Base-by-base conservation (phyloP, 192 early-diverging fungal genomes). In the Allomyces macrogynus region DNA sequence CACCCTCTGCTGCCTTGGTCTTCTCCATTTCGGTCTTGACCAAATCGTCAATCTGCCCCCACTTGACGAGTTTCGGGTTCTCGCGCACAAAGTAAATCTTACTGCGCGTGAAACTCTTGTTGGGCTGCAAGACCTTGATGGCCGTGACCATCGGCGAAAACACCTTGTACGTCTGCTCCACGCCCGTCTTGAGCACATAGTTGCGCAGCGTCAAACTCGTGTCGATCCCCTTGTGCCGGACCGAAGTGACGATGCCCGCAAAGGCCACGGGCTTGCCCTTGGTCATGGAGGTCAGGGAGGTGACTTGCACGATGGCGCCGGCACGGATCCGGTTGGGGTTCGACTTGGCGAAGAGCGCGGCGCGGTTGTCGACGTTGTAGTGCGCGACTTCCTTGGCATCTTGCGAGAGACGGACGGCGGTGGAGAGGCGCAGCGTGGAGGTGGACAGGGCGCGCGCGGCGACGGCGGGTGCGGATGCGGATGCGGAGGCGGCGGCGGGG, bases 1-100 rank as follows among this genome's bases (percentile, higher is more conserved):
- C 20, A 0, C 49, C 49, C 3, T 57, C 49, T 7, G 49, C 49
- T 0, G 20, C 49, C 12, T 14, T n/a, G 49, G 20, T n/a, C 49
- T n/a, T 14, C 49, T 20, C 12, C 49, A n/a, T n/a, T n/a, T 57
- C 49, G 9, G 49, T 20, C 49, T 57, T 57, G 49, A 57, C 49
- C 49, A 57, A n/a, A 20, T 57, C 49, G 49, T 57, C 49, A n/a
- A 57, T 57, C 3, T 14, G 16, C 2, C 49, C 49, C 49, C 49
- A 57, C 49, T 57, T 57, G 49, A 57, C 12, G 2, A 57, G 16
- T 5, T 57, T 57, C 49, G 88, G 86, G 65, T 84, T 81, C 64
- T 90, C 81, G 67, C 88, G 75, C 70, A 90, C 65, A 70, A 88
- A 90, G 67, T 78, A 88, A 69, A 90, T 69, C 73, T 88, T 90